Conservation (phyloP, 2,329 filamentous ascomycete species). For the Fusarium sp. region DNA sequence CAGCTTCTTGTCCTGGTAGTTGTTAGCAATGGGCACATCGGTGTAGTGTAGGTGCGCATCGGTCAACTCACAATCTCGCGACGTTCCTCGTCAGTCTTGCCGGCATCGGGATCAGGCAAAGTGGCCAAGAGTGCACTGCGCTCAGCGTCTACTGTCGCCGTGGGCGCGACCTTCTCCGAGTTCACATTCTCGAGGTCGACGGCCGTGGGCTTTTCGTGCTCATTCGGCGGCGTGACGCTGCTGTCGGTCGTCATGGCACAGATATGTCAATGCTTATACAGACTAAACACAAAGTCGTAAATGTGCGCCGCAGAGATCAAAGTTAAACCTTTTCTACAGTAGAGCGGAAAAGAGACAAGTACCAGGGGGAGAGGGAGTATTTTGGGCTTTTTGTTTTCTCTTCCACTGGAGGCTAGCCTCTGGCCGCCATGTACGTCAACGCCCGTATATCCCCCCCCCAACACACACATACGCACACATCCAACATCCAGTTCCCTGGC, state of each 20-base stretch:
- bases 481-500: not conserved
- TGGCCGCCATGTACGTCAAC: constrained; percentile 24
- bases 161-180: constrained; percentile 5
- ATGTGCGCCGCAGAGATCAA: not conserved
- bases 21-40: not conserved
- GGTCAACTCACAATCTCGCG: constrained; percentile 66
- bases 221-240: constrained; percentile 32
- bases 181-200: constrained; percentile 36
- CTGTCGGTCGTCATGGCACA: constrained; percentile 36
- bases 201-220: constrained; percentile 31
- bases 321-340: not conserved
- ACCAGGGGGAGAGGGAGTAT: not conserved
- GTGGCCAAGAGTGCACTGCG: constrained; percentile 48
- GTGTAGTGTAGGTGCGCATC: constrained; percentile 42
- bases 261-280: not conserved
- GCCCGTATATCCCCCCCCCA: constrained; percentile 8
- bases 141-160: constrained; percentile 44
- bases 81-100: constrained; percentile 71
- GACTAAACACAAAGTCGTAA: not conserved
- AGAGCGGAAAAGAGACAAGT: not conserved
- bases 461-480: not conserved
- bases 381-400: constrained; percentile 30
- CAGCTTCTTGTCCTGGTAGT: constrained; percentile 60
- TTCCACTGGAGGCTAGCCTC: not conserved
- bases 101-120: constrained; percentile 63